Conservation (phyloP, 2,329 filamentous ascomycete genomes). For the Fusarium fracticaudum region DNA sequence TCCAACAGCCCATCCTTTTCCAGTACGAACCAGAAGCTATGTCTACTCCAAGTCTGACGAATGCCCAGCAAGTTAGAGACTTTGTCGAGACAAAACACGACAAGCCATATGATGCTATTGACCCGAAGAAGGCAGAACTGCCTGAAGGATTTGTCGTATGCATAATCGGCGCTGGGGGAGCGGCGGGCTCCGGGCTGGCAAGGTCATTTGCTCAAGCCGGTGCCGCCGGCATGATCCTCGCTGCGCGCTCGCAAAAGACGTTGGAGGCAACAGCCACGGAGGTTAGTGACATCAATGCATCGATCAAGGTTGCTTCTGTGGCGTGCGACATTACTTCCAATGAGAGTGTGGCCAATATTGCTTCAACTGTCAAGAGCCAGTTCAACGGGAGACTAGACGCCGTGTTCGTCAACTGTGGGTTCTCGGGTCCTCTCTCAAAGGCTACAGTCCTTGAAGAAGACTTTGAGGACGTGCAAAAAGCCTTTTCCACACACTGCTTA, state of each 20-base stretch:
- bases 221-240: neutral
- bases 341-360: neutral
- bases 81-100: neutral
- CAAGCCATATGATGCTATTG: neutral
- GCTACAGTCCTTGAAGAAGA: slow-evolving; percentile 6
- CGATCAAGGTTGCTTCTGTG: neutral
- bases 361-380: neutral
- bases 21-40: neutral
- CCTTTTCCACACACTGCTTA: neutral
- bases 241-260: neutral
- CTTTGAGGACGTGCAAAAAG: neutral
- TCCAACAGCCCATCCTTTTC: too few species aligned
- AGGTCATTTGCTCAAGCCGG: slow-evolving; percentile 3
- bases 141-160: neutral
- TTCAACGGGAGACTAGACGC: neutral
- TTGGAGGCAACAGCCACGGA: neutral
- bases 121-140: neutral
- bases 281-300: neutral
- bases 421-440: neutral
- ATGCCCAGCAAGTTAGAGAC: neutral
- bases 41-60: neutral
- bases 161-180: slow-evolving; percentile 10
- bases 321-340: neutral
- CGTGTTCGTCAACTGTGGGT: slow-evolving; percentile 10
- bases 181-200: neutral